Evolutionary conservation across 2,329 filamentous ascomycete species (phyloP).

Genomic region (Diaporthe sp.): DNA sequence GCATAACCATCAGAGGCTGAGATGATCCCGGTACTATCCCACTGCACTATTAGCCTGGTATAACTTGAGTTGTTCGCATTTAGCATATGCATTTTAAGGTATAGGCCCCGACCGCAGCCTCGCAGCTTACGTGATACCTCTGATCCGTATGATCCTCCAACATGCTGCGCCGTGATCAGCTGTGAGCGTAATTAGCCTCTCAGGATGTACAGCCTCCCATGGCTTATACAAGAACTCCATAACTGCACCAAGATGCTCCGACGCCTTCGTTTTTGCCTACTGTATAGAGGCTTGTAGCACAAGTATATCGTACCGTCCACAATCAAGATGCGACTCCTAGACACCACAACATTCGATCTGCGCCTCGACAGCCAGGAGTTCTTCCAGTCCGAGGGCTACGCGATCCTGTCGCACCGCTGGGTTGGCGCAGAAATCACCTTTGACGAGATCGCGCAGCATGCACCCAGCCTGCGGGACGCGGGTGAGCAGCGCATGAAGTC

Average conservation of each 20-base stretch:
- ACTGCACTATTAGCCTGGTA: background rate
- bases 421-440: background rate
- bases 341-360: constrained; percentile 24
- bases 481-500: background rate
- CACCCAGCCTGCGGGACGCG: background rate
- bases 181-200: background rate
- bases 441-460: constrained; percentile 4
- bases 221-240: background rate
- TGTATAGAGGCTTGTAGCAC: background rate
- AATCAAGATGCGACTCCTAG: constrained; percentile 14
- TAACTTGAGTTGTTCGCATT: background rate
- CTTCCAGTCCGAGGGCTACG: constrained; percentile 1
- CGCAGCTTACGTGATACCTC: background rate
- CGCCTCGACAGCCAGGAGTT: background rate
- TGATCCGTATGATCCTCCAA: background rate
- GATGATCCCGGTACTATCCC: background rate
- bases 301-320: background rate
- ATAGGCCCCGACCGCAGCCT: background rate
- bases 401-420: constrained; percentile 16
- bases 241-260: no score
- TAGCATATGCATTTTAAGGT: background rate
- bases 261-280: no score
- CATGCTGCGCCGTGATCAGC: background rate
- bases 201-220: no score
- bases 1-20: background rate